Conservation (phyloP, 768 basidiomycete species). For the Rhizopogon sp. region DNA sequence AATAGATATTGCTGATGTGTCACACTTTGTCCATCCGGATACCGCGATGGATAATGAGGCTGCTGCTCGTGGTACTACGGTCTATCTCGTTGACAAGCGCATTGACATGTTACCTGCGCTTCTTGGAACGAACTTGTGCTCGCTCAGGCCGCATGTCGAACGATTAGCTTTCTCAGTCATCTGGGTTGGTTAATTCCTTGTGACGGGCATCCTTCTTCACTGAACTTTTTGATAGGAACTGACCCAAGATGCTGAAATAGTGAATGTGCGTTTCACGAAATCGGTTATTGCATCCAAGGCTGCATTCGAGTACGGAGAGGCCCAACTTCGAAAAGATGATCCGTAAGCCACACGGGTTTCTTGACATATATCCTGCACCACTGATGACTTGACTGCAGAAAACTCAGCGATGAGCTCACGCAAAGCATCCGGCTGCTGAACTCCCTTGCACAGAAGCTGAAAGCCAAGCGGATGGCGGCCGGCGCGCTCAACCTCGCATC, state of each 20-base stretch:
- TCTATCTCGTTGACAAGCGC: slow-evolving; percentile 97
- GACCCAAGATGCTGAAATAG: slow-evolving; percentile 82
- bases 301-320: slow-evolving; percentile 96
- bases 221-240: slow-evolving; percentile 60
- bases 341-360: slow-evolving; percentile 41
- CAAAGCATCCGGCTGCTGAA: slow-evolving; percentile 87
- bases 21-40: slow-evolving; percentile 89
- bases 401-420: slow-evolving; percentile 76
- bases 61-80: slow-evolving; percentile 92
- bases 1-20: slow-evolving; percentile 96
- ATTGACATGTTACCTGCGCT: slow-evolving; percentile 97
- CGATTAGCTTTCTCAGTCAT: slow-evolving; percentile 92
- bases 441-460: slow-evolving; percentile 77
- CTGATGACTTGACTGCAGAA: slow-evolving; percentile 34
- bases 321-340: slow-evolving; percentile 91
- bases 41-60: slow-evolving; percentile 97
- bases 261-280: slow-evolving; percentile 88
- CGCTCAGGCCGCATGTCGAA: slow-evolving; percentile 88
- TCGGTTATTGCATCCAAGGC: slow-evolving; percentile 96
- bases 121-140: slow-evolving; percentile 94
- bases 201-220: not conserved
- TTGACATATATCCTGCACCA: not conserved
- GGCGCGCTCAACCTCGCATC: slow-evolving; percentile 98
- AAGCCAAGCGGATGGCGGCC: slow-evolving; percentile 82
- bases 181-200: slow-evolving; percentile 55